Evolutionary conservation across 257 asterid genomes (phyloP), one percentile per base, ranked within the genome.

Genomic region (Solanum sitiens): DNA sequence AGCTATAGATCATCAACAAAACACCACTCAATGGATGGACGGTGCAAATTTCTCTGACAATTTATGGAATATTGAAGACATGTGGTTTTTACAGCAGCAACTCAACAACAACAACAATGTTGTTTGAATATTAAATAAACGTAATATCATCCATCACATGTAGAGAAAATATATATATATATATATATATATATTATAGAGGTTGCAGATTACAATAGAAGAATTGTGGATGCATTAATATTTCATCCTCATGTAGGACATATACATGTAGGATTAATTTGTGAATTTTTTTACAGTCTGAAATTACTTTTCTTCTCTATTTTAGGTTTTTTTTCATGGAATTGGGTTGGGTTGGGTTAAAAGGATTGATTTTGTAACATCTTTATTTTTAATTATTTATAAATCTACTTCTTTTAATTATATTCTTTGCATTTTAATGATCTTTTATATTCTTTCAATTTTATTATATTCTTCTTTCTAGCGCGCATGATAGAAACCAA

Each of bases 1-100:
- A 68, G 45, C 25, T 9, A 85, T 87, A 87, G 96, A 92, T 68
- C 93, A 74, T 35, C 84, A 77, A 32, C 84, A 90, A 30, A 89
- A 88, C 92, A 89, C 11, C n/a, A 84, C 35, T 9, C 91, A 83
- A 83, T 92, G 97, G 98, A 91, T 93, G 93, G 94, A 93, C 91
- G 93, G 92, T 76, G 96, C 92, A 35, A 95, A 91, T 86, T 89
- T 88, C 37, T 86, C 92, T 37, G 96, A 91, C 89, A 88, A 37
- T 79, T 87, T 93, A 86, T 94, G 98, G 98, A 90, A 88, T 32
- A 90, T 83, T 16, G 98, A 95, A 37, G 98, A 94, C 73, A 71
- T 87, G 86, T 95, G 95, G 95, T 91, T 93, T 92, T 88, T 92
- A 77, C 94, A 91, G 83, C 90, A 95, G 75, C 93, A 92, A 72